Evolutionary conservation across 2,329 filamentous ascomycete species (phyloP), one percentile per base, ranked within the genome.

Genomic region (Epichloe sp.): DNA sequence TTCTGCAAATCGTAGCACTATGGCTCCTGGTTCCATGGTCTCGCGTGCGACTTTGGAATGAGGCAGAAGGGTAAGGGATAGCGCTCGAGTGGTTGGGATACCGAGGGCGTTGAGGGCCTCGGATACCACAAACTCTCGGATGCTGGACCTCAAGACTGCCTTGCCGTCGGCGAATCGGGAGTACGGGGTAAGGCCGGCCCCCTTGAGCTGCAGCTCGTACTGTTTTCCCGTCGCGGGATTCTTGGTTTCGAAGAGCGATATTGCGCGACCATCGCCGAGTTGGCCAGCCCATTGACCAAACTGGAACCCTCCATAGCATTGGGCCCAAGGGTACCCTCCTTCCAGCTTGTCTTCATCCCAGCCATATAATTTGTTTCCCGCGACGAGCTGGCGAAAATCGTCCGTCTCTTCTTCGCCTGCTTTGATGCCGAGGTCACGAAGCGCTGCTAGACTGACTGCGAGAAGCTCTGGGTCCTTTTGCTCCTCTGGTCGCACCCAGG

Each of bases 111-210:
- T 80, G 43, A 98, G 77, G 26, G 84, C 82, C 71, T 98, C 93
- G 47, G 86, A 94, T 19, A 95, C 90, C 43, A 98, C 73, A 59
- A 93, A 98, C 70, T 98, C 93, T 54, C 93, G 79, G 58, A 98
- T 95, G 62, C 88, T 95, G 31, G 88, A 95, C 54, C 93, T 76
- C 48, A 98, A 72, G 3, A 98, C 93, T 1, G 93, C 93, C 64
- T 93, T 91, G 34, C 93, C 93, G 65, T 98, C 93, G 23, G 93
- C 93, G 59, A 98, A 98, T 3, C 93, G 84, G 40, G 88, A 95
- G 70, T 98, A 98, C 0, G 93, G 93, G 4, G 93, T 98, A 61
- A 85, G 72, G 5, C 93, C 93, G 15, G 93, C 93, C 23, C 93
- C 93, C 67, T 98, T 98, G 54, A 98, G 75, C 67, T 97, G 93